These are phyloP conservation scores for Lecanicillium sp. DNA, from an alignment of 2,329 filamentous ascomycete genomes.

Conservation along the genomic window DNA sequence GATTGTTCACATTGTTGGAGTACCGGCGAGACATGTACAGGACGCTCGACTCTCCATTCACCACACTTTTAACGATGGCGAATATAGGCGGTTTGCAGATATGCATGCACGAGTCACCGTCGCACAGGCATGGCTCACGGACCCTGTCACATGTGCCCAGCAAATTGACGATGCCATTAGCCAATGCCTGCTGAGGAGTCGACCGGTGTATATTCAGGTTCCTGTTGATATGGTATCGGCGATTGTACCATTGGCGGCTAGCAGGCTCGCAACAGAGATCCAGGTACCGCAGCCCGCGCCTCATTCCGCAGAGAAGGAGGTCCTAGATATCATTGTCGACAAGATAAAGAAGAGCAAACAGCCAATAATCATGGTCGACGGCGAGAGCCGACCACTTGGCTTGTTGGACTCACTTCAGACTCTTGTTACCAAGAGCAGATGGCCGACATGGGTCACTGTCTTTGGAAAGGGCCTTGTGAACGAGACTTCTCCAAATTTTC, in stretches of 20 bases:
- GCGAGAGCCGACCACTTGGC: constrained; percentile 31
- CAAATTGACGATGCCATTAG: constrained; percentile 43
- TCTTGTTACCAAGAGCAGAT: constrained; percentile 17
- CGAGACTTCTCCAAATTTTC: constrained; percentile 36
- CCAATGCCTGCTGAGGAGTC: constrained; percentile 42
- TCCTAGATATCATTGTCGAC: constrained; percentile 26
- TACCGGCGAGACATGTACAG: constrained; percentile 36
- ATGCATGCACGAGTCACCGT: constrained; percentile 42
- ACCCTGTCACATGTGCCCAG: constrained; percentile 35
- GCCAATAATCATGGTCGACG: constrained; percentile 45
- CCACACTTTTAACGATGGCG: constrained; percentile 48
- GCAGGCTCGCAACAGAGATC: constrained; percentile 20
- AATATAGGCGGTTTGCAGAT: constrained; percentile 41
- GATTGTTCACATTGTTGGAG: constrained; percentile 51
- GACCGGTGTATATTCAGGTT: constrained; percentile 49
- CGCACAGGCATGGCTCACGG: constrained; percentile 37
- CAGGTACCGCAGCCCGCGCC: constrained; percentile 10
- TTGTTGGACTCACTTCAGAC: too few relatives aligned
- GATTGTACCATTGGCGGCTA: constrained; percentile 18
- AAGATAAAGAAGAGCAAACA: constrained; percentile 36
- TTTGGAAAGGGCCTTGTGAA: constrained; percentile 44
- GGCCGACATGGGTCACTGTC: constrained; percentile 38
- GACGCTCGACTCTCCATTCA: constrained; percentile 36
- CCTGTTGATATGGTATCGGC: constrained; percentile 43
- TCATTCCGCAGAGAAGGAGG: constrained; percentile 15